Percentiles rank a stretch among this genome's conserved stretches.
These are phyloP conservation scores for Melampsora americana DNA, from an alignment of 1,284 basidiomycete species.

Conservation along the genomic window DNA sequence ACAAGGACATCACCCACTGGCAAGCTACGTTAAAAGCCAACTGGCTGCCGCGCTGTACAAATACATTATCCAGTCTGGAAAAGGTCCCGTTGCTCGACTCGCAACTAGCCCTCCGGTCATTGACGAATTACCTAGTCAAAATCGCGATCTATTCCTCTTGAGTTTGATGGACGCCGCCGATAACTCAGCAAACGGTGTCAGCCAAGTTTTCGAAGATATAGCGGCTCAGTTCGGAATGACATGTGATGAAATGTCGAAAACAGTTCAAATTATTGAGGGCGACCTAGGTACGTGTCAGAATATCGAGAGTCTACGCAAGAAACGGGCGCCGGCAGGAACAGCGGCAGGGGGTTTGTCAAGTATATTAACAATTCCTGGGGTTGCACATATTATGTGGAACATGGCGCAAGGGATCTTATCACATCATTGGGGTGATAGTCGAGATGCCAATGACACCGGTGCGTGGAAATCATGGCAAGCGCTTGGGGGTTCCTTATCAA, in stretches of 20 bases:
- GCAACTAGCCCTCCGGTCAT: no score
- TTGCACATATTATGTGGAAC: slow-evolving; percentile 22
- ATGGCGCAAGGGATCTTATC: slow-evolving; percentile 3
- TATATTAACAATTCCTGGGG: slow-evolving; percentile 5
- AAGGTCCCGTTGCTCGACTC: background rate
- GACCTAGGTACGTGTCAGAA: slow-evolving; percentile 12
- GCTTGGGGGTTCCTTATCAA: background rate
- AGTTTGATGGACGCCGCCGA: slow-evolving; percentile 17
- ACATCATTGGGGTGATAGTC: slow-evolving; percentile 9
- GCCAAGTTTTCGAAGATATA: background rate
- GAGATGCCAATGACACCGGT: slow-evolving; percentile 4
- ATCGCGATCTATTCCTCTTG: background rate
- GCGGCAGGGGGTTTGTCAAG: background rate
- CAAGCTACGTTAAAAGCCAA: slow-evolving; percentile 1
- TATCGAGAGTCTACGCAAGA: background rate
- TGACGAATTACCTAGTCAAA: no score
- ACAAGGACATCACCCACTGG: background rate
- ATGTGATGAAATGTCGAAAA: background rate
- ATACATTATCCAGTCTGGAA: background rate
- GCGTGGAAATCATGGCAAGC: slow-evolving; percentile 6
- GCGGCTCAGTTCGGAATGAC: background rate
- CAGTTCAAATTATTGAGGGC: slow-evolving; percentile 2
- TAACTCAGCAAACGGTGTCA: slow-evolving; percentile 7
- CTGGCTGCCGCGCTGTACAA: background rate
- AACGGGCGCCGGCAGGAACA: background rate